Evolutionary conservation across 1,284 basidiomycete species (phyloP), one percentile per base, ranked within the genome.

Genomic region (Xanthoconium separans): DNA sequence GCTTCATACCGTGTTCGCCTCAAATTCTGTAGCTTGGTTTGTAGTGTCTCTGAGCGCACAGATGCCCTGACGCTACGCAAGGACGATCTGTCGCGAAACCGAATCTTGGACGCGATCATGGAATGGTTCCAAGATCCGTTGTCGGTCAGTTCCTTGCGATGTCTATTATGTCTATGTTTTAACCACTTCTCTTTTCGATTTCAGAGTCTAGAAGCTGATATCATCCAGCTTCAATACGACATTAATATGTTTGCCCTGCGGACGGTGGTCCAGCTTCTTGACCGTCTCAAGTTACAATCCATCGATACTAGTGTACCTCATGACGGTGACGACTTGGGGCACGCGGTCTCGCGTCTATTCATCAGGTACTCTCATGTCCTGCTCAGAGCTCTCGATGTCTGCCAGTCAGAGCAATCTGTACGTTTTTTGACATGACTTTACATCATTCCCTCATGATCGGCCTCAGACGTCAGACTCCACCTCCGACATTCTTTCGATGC

Each of bases 21-120:
- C 65, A 91, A 87, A 68, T 93, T 89, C 65, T 93, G 90, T 62
- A 71, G 76, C 39, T 77, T 95, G 43, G 84, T 85, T 60, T 90
- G 91, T 58, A 78, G 77, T 34, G 79, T 89, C 6, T 85, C 87
- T 62, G 76, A 78, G 40, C 82, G 85, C 27, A 76, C 77, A 0
- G 85, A 88, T 51, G 76, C 80, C 11, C 70, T 89, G 24, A 78
- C 79, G 2, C 70, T 89, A 54, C 83, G 84, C 9, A 89, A 86
- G 67, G 87, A 90, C 61, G 82, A 76, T 55, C 70, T 73, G 55
- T 75, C 83, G 9, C 80, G 90, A n/a, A 87, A 90, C 65, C 77
- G 78, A 39, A 79, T 93, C 20, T 74, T 93, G 18, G 89, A 94
- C 60, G 79, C 82, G 49, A 75, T 95, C 44, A 76, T 87, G 64